phyloP scores from a whole-genome alignment of 768 basidiomycete genomes.

The Cantharellus anzutake region DNA sequence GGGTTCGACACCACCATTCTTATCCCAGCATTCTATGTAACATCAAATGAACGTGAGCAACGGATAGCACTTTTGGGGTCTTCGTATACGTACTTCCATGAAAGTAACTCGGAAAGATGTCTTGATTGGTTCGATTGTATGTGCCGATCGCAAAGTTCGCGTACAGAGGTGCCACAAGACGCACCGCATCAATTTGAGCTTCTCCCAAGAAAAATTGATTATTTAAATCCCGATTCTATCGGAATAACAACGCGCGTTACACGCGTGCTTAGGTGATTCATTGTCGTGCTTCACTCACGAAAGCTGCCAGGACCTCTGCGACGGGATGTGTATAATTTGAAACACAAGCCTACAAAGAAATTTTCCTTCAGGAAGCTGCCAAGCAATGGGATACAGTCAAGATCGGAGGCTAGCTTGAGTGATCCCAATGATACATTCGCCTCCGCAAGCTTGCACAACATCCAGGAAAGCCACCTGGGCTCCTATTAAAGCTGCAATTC shows the following conservation, averaged over 20 bases:
- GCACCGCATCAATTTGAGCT: conserved; percentile 9
- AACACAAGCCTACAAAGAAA: conserved; percentile 23
- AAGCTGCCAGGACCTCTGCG: conserved; percentile 12
- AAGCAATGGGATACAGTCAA: too few species aligned
- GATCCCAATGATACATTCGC: conserved; percentile 42
- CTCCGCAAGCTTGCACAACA: conserved; percentile 35
- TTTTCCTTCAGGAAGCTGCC: neutral
- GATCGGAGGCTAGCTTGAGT: conserved; percentile 17
- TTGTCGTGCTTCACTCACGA: neutral
- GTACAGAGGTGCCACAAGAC: conserved; percentile 28
- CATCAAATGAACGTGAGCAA: neutral
- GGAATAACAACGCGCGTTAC: neutral
- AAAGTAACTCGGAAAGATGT: conserved; percentile 53
- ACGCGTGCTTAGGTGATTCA: neutral
- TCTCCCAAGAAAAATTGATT: conserved; percentile 7
- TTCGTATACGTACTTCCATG: conserved; percentile 30
- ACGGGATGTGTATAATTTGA: conserved; percentile 30
- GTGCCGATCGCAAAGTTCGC: conserved; percentile 27
- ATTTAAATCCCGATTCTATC: neutral
- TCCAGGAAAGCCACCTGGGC: too few species aligned
- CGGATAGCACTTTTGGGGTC: neutral
- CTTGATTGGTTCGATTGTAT: conserved; percentile 27
- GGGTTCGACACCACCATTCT: conserved; percentile 34
- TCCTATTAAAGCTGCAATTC: too few species aligned
- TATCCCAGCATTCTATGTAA: conserved; percentile 28